Evolutionary conservation across 208 protist species (phyloP).

Genomic region (Porcisia deanei): DNA sequence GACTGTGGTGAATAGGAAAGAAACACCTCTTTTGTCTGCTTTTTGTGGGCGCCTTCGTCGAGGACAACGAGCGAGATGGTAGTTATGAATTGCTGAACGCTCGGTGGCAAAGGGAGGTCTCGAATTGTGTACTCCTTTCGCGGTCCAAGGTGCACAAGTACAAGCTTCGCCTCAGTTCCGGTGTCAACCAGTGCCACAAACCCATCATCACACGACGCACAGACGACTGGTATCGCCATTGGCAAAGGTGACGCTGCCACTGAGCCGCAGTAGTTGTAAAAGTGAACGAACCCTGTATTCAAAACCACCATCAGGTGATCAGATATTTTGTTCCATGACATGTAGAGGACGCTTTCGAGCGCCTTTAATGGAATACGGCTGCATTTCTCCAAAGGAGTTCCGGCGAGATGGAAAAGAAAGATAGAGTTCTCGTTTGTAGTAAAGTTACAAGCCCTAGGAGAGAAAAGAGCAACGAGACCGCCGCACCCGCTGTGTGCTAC

Average conservation of each 20-base stretch:
- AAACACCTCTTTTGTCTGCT: conserved; percentile 24
- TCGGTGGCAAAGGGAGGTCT: conserved; percentile 31
- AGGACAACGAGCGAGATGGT: conserved; percentile 28
- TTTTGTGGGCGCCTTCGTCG: conserved; percentile 9
- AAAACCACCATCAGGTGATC: conserved; percentile 74
- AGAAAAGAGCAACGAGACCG: conserved; percentile 58
- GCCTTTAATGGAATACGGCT: conserved; percentile 34
- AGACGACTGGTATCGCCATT: conserved; percentile 38
- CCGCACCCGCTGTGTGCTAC: conserved; percentile 52
- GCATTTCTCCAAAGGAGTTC: not conserved
- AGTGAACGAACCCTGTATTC: conserved; percentile 41
- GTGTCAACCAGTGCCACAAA: conserved; percentile 42
- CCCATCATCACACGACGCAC: conserved; percentile 44
- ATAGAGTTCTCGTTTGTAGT: conserved; percentile 27
- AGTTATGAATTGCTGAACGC: conserved; percentile 16
- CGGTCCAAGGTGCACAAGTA: conserved; percentile 24
- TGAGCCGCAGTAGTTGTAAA: conserved; percentile 64
- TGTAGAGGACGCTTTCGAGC: conserved; percentile 54
- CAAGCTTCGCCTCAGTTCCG: conserved; percentile 19
- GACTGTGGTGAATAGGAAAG: conserved; percentile 24
- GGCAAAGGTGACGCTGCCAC: conserved; percentile 27
- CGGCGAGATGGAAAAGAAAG: conserved; percentile 35
- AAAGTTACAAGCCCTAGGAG: conserved; percentile 13
- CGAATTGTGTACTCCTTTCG: conserved; percentile 24
- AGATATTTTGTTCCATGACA: conserved; percentile 66